Evolutionary conservation across 106 monocot species (phyloP).

Genomic region (Dendrobium huoshanense): DNA sequence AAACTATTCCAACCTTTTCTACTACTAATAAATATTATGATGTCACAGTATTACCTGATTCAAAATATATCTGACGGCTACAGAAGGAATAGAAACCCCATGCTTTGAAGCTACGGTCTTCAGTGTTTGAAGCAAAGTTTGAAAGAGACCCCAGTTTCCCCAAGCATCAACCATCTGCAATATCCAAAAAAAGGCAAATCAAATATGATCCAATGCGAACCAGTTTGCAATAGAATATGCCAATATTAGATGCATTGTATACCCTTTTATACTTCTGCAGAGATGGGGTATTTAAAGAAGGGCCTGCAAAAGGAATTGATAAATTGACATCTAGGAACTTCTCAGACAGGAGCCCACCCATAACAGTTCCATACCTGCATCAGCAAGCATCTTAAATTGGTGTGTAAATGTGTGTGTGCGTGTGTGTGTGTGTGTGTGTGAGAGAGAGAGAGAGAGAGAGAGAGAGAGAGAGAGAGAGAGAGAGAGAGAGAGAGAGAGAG

Average conservation of each 20-base stretch:
- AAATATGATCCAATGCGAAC: not conserved
- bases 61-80: conserved; percentile 85
- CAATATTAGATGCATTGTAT: not conserved
- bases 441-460: conserved; percentile 19
- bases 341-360: conserved; percentile 94
- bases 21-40: no score
- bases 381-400: not conserved
- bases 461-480: conserved; percentile 18
- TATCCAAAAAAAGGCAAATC: not conserved
- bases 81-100: conserved; percentile 73
- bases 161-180: conserved; percentile 92
- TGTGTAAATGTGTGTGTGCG: not conserved
- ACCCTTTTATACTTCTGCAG: conserved; percentile 97
- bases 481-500: conserved; percentile 34
- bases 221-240: not conserved
- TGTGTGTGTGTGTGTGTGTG: not conserved
- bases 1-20: no score
- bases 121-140: conserved; percentile 60
- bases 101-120: conserved; percentile 73
- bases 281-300: conserved; percentile 90
- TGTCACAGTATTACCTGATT: conserved; percentile 48
- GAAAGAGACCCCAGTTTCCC: conserved; percentile 86
- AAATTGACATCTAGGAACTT: conserved; percentile 87
- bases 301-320: conserved; percentile 81
- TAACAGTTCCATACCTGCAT: conserved; percentile 92